phyloP scores from a whole-genome alignment of 352 stramenopile species.

The Blastocystis sp. region DNA sequence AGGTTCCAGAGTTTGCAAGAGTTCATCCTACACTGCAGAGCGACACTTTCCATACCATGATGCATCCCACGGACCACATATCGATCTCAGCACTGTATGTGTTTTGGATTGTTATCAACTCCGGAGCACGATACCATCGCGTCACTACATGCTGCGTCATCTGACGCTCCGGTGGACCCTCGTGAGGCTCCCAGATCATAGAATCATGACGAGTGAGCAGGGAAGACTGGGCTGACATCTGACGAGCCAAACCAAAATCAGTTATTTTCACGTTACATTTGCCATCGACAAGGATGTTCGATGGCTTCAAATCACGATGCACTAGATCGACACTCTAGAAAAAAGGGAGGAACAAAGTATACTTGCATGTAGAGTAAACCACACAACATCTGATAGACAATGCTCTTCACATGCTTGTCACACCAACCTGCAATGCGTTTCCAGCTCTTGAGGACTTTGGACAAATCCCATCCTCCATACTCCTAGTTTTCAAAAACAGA shows the following conservation, averaged over 20 bases:
- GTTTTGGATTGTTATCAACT: conserved; percentile 87
- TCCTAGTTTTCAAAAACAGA: background rate
- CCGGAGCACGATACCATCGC: conserved; percentile 89
- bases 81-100: conserved; percentile 93
- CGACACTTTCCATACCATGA: conserved; percentile 76
- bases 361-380: conserved; percentile 58
- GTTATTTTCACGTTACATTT: conserved; percentile 67
- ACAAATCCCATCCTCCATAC: conserved; percentile 56
- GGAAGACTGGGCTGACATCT: background rate
- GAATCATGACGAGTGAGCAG: background rate
- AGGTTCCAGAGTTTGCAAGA: conserved; percentile 52
- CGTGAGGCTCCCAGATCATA: background rate
- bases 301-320: conserved; percentile 76
- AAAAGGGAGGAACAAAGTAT: background rate
- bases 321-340: conserved; percentile 66
- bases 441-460: conserved; percentile 47
- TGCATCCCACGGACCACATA: conserved; percentile 97
- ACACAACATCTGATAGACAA: conserved; percentile 64
- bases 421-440: conserved; percentile 73
- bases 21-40: background rate
- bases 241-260: conserved; percentile 49
- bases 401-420: conserved; percentile 73
- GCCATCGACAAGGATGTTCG: conserved; percentile 75
- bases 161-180: conserved; percentile 71
- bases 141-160: conserved; percentile 96